These are phyloP conservation scores for Syzygium aqueum DNA, from an alignment of 345 rosid species.

Conservation along the genomic window DNA sequence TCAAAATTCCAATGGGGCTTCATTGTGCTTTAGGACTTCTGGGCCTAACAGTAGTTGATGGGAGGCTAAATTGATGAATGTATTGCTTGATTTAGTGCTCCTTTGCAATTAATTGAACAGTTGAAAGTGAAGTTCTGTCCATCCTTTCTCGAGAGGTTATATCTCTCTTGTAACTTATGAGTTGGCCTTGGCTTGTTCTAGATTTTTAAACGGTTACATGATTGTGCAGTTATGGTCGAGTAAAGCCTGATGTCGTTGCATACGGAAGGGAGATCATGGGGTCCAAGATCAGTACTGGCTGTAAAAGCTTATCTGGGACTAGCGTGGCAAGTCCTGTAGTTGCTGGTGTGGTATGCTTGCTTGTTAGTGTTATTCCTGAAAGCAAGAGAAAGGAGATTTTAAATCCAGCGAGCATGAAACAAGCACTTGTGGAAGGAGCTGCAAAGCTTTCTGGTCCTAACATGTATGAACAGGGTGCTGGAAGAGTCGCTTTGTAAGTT, in stretches of 20 bases:
- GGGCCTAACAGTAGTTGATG: neutral
- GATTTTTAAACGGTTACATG: neutral
- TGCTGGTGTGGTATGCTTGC: conserved; percentile 96
- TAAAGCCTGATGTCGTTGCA: conserved; percentile 96
- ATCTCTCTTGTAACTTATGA: neutral
- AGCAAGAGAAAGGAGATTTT: conserved; percentile 49
- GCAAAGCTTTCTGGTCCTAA: conserved; percentile 93
- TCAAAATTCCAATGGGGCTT: neutral
- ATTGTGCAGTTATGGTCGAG: conserved; percentile 73
- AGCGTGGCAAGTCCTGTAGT: conserved; percentile 99
- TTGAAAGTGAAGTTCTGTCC: neutral
- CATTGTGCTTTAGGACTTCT: neutral
- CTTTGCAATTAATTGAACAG: neutral
- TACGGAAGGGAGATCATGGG: conserved; percentile 97
- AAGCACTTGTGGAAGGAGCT: conserved; percentile 97
- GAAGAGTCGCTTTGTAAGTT: conserved; percentile 93
- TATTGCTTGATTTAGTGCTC: neutral
- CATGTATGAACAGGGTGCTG: conserved; percentile 98
- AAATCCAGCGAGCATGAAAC: conserved; percentile 99
- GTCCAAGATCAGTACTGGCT: conserved; percentile 91
- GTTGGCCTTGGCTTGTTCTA: neutral
- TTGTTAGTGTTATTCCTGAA: conserved; percentile 83
- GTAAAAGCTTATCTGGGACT: conserved; percentile 96
- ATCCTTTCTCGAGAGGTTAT: neutral
- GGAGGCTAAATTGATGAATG: neutral